These are phyloP conservation scores for Hymenoscyphus infarciens DNA, from an alignment of 2,329 filamentous ascomycete genomes.

Conservation along the genomic window DNA sequence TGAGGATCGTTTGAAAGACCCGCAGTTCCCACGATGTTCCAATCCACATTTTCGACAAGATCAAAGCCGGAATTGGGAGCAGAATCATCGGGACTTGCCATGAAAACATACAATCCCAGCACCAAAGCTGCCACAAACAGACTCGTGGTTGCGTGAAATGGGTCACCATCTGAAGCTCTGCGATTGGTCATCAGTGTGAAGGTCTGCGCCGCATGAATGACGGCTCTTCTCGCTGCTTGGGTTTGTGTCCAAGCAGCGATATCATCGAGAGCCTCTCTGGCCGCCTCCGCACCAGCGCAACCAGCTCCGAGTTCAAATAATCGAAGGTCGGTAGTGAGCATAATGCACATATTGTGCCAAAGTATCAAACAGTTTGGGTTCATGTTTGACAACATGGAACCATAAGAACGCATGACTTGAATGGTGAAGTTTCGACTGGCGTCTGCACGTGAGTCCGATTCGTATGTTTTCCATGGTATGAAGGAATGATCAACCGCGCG, in stretches of 20 bases:
- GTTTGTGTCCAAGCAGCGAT: slow-evolving; percentile 50
- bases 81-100: slow-evolving; percentile 24
- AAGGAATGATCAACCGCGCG: slow-evolving; percentile 39
- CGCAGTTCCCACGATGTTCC: slow-evolving; percentile 44
- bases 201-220: slow-evolving; percentile 50
- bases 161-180: slow-evolving; percentile 49
- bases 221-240: slow-evolving; percentile 46
- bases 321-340: slow-evolving; percentile 48
- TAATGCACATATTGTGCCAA: slow-evolving; percentile 52
- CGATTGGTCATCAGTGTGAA: slow-evolving; percentile 49
- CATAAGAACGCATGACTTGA: slow-evolving; percentile 39
- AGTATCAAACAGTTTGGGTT: slow-evolving; percentile 48
- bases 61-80: slow-evolving; percentile 37
- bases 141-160: slow-evolving; percentile 47
- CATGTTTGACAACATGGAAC: slow-evolving; percentile 40
- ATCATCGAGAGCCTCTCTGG: slow-evolving; percentile 46
- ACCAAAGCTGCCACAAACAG: slow-evolving; percentile 50
- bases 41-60: slow-evolving; percentile 48
- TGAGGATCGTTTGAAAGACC: slow-evolving; percentile 37
- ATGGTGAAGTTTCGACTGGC: slow-evolving; percentile 37
- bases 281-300: slow-evolving; percentile 44
- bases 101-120: slow-evolving; percentile 50
- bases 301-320: slow-evolving; percentile 52
- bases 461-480: slow-evolving; percentile 44
- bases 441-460: slow-evolving; percentile 45